Evolutionary conservation across 2,329 filamentous ascomycete species (phyloP).

Genomic region (Fonsecaea monophora): DNA sequence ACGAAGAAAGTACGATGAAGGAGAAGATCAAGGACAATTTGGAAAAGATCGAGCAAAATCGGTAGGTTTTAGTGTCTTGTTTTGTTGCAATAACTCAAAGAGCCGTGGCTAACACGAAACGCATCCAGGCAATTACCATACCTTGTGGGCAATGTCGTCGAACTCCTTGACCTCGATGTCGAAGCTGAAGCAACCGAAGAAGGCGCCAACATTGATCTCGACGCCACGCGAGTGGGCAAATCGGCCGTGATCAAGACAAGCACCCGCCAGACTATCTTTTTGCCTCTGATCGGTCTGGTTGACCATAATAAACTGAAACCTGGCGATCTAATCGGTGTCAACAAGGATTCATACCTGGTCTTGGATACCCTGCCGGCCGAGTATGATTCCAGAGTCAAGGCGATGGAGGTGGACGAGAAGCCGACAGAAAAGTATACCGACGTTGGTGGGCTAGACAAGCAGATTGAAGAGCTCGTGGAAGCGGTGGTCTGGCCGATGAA

Average conservation of each 20-base stretch:
- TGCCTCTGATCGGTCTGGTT: constrained; percentile 94
- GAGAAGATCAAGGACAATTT: constrained; percentile 99
- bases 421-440: constrained; percentile 98
- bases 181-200: constrained; percentile 95
- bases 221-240: constrained; percentile 95
- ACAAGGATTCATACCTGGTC: constrained; percentile 98
- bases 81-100: not conserved
- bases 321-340: constrained; percentile 94
- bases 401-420: constrained; percentile 99
- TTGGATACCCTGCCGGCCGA: constrained; percentile 96
- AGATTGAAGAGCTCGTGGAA: constrained; percentile 98
- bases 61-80: constrained; percentile 61
- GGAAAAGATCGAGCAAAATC: constrained; percentile 99
- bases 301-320: constrained; percentile 95
- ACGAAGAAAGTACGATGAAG: constrained; percentile 94
- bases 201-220: constrained; percentile 96
- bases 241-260: constrained; percentile 99
- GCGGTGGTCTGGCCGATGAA: constrained; percentile 99
- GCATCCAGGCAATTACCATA: constrained; percentile 86
- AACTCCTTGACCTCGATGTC: constrained; percentile 94
- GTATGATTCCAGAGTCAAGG: constrained; percentile 98
- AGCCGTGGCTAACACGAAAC: constrained; percentile 30
- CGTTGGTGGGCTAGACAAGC: constrained; percentile 96
- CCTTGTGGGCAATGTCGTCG: constrained; percentile 96
- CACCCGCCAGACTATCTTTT: constrained; percentile 96